Percentiles rank a stretch among this genome's conserved stretches.
Conservation (phyloP, 441 rosid genomes). For the Erodium chrysanthum region DNA sequence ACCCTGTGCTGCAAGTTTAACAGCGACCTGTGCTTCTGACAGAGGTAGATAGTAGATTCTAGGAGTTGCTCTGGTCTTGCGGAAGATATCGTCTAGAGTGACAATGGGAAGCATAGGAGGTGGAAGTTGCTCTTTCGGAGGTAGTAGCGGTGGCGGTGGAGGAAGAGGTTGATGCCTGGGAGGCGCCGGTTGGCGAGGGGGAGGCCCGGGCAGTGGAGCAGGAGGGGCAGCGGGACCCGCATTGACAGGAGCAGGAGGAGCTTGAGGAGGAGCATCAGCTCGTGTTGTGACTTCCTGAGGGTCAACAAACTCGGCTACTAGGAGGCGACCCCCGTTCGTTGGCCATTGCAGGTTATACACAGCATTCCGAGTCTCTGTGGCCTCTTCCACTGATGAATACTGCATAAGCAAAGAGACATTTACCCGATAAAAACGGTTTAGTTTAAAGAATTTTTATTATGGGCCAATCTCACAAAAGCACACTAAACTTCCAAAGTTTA, state of each 20-base stretch:
- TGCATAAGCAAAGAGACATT: constrained; percentile 28
- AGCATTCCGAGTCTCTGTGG: constrained; percentile 69
- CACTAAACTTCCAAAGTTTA: too few relatives aligned
- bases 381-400: constrained; percentile 83
- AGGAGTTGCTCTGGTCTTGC: constrained; percentile 84
- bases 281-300: constrained; percentile 64
- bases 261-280: constrained; percentile 51
- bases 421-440: neutral
- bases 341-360: constrained; percentile 94
- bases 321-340: constrained; percentile 73
- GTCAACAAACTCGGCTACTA: constrained; percentile 76
- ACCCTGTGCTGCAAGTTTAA: constrained; percentile 42
- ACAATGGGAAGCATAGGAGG: constrained; percentile 72
- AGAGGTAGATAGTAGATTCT: constrained; percentile 88
- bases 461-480: too few relatives aligned
- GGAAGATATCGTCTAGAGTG: constrained; percentile 83
- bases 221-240: constrained; percentile 26
- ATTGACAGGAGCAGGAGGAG: constrained; percentile 30
- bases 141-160: constrained; percentile 59
- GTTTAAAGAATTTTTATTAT: too few relatives aligned
- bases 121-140: constrained; percentile 45
- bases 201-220: constrained; percentile 34
- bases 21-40: constrained; percentile 75
- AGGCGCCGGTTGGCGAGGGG: constrained; percentile 36
- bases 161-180: constrained; percentile 53